Conservation (phyloP, 73 alveolate genomes). For the Symbiodinium natans region DNA sequence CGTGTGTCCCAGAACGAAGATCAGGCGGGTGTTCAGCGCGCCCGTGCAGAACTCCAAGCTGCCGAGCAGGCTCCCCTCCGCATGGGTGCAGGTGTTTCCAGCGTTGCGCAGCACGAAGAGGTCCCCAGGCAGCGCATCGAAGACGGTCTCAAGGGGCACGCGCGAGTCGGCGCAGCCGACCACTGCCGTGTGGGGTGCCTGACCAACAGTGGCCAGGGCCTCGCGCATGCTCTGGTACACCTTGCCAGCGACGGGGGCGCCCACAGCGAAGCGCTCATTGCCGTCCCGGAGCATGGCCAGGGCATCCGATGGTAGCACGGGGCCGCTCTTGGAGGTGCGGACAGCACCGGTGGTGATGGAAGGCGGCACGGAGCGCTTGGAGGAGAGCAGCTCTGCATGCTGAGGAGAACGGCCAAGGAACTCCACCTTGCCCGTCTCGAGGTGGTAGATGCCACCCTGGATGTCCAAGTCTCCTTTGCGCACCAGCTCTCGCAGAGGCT, state of each 20-base stretch:
- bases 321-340: conserved; percentile 43
- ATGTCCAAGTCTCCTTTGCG: conserved; percentile 71
- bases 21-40: conserved; percentile 47
- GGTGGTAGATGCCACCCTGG: conserved; percentile 75
- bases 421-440: conserved; percentile 36
- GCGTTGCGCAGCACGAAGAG: conserved; percentile 87
- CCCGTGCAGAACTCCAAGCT: conserved; percentile 87
- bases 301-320: conserved; percentile 31
- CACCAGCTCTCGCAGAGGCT: conserved; percentile 53
- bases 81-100: conserved; percentile 40
- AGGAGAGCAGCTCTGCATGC: conserved; percentile 35
- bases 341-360: conserved; percentile 7
- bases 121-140: conserved; percentile 73
- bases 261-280: conserved; percentile 45
- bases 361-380: conserved; percentile 36
- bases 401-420: conserved; percentile 51
- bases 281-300: conserved; percentile 38
- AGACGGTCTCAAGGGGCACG: conserved; percentile 77
- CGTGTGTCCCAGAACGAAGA: conserved; percentile 79
- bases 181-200: conserved; percentile 68
- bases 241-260: conserved; percentile 58
- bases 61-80: conserved; percentile 70
- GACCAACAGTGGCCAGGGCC: conserved; percentile 52
- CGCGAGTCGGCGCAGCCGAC: conserved; percentile 74
- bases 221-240: conserved; percentile 44